Evolutionary conservation across 2,329 filamentous ascomycete genomes (phyloP), one percentile per base, ranked within the genome.

Genomic region (Leptographium flavum): DNA sequence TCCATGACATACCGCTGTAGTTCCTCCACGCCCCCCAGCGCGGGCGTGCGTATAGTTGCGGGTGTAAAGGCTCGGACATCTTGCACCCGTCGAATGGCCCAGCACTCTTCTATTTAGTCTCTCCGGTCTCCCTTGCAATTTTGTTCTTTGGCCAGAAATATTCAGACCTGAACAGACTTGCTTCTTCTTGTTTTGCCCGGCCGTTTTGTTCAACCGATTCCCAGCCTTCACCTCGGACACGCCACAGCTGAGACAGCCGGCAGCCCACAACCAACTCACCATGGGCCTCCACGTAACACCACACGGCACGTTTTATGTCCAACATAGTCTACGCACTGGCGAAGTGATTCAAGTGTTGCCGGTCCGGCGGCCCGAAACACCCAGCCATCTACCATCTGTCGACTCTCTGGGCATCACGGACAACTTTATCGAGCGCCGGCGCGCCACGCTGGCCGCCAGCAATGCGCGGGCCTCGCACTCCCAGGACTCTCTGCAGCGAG

Each of bases 221-320:
- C n/a, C n/a, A n/a, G n/a, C n/a, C n/a, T n/a, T n/a, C n/a, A n/a
- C n/a, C n/a, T n/a, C n/a, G n/a, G n/a, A n/a, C n/a, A 28, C 27
- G 13, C 27, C 27, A 28, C 13, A 8, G 13, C 27, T 11, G 13
- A 28, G 22, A 3, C 33, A 5, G 2, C 33, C 10, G 19, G 9
- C 19, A 36, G 17, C 33, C 19, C 17, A 36, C 10, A 3, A 10
- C 33, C 21, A 4, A 17, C 8, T 17, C 33, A 39, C 14, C 10
- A 52, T 52, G 50, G 50, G 50, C 10, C 47, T 52, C 6, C 50
- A 52, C 45, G 44, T 45, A 23, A 52, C 50, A 2, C 50, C 50
- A 3, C 39, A 48, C 21, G 50, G 50, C 33, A 48, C 49, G 4
- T 50, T 49, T 15, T 52, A 51, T 27, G 50, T 52, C 11, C 50